phyloP scores from a whole-genome alignment of 805 yeast species.

The Kazachstania viticola region DNA sequence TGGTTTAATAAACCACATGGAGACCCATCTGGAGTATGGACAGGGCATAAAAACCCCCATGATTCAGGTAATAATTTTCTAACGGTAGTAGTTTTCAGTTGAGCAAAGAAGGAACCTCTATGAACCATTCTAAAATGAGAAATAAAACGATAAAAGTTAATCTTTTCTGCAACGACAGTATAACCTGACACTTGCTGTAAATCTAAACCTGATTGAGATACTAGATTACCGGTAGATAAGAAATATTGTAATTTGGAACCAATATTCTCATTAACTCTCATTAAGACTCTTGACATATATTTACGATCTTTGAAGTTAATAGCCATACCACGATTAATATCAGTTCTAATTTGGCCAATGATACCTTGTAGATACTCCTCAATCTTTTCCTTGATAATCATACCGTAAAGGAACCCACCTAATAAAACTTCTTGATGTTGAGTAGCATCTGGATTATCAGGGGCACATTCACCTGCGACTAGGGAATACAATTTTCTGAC shows the following conservation, averaged over 20 bases:
- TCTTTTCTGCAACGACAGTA: constrained; percentile 97
- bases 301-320: constrained; percentile 76
- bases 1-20: constrained; percentile 98
- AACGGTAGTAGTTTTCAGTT: constrained; percentile 92
- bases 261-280: constrained; percentile 79
- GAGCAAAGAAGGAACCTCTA: constrained; percentile 98
- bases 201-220: constrained; percentile 93
- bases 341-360: constrained; percentile 63
- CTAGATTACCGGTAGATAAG: constrained; percentile 92
- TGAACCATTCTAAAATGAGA: constrained; percentile 99
- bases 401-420: constrained; percentile 93
- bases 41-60: constrained; percentile 99
- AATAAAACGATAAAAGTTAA: constrained; percentile 90
- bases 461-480: constrained; percentile 93
- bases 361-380: constrained; percentile 81
- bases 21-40: constrained; percentile 98
- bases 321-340: constrained; percentile 66
- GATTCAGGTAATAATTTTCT: constrained; percentile 94
- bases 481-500: constrained; percentile 86
- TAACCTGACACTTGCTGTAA: constrained; percentile 96
- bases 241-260: constrained; percentile 92
- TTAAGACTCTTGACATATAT: constrained; percentile 69
- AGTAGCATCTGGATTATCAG: constrained; percentile 98
- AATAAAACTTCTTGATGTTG: constrained; percentile 95
- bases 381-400: constrained; percentile 91